Conservation (phyloP, 768 basidiomycete species). For the Rhizopogon vulgaris region DNA sequence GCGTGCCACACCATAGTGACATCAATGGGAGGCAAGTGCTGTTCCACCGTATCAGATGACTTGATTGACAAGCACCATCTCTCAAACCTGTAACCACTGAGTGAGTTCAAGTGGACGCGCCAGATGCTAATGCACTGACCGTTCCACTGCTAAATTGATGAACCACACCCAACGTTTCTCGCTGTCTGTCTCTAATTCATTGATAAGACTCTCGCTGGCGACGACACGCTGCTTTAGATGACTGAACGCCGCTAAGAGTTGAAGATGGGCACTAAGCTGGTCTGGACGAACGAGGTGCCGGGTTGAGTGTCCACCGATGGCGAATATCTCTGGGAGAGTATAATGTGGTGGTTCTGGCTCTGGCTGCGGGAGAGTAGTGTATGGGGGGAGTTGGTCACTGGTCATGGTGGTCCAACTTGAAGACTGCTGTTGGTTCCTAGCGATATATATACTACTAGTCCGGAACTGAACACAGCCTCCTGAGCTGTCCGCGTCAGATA, state of each 20-base stretch:
- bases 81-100: conserved; percentile 23
- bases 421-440: no score
- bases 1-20: conserved; percentile 37
- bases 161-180: conserved; percentile 35
- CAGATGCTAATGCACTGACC: conserved; percentile 12
- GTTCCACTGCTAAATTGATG: conserved; percentile 30
- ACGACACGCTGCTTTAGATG: conserved; percentile 13
- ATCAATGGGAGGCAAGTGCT: conserved; percentile 28
- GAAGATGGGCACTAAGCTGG: conserved; percentile 26
- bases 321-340: conserved; percentile 11
- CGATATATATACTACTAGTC: no score
- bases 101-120: background rate
- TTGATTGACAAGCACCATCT: conserved; percentile 24
- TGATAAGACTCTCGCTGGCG: conserved; percentile 9
- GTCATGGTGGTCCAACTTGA: no score
- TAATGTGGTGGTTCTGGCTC: conserved; percentile 5
- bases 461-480: no score
- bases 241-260: conserved; percentile 22
- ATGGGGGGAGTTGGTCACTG: conserved; percentile 41
- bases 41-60: background rate
- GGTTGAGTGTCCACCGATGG: conserved; percentile 4
- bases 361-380: conserved; percentile 43
- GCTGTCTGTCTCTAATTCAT: conserved; percentile 17
- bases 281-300: conserved; percentile 14
- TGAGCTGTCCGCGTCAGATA: no score